Evolutionary conservation across 441 rosid species (phyloP).

Genomic region (Cnidoscolus chayamansa): DNA sequence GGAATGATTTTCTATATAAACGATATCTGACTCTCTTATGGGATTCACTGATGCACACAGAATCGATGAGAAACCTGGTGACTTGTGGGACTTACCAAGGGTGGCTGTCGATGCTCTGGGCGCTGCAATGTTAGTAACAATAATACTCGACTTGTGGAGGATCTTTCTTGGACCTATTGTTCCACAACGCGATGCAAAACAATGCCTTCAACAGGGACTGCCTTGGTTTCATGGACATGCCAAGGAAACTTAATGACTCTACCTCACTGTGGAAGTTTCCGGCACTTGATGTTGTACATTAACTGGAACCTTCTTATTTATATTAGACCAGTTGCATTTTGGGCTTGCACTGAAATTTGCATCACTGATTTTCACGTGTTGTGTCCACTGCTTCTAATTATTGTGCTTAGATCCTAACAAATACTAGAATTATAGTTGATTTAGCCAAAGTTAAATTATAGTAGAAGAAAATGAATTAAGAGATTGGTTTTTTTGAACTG

Average conservation of each 20-base stretch:
- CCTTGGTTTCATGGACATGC: slow-evolving; percentile 76
- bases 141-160: slow-evolving; percentile 94
- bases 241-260: slow-evolving; percentile 29
- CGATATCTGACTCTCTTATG: background rate
- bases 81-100: slow-evolving; percentile 72
- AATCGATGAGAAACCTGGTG: slow-evolving; percentile 85
- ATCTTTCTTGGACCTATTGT: slow-evolving; percentile 89
- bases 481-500: too few species aligned
- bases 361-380: background rate
- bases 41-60: slow-evolving; percentile 33
- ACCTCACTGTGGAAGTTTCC: background rate
- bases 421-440: too few species aligned
- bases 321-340: background rate
- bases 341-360: background rate
- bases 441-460: too few species aligned
- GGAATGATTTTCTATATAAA: background rate
- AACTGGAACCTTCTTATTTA: slow-evolving; percentile 11
- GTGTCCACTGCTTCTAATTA: too few species aligned
- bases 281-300: slow-evolving; percentile 17
- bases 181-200: slow-evolving; percentile 48
- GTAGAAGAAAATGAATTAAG: too few species aligned
- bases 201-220: slow-evolving; percentile 67
- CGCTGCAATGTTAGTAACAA: slow-evolving; percentile 95
- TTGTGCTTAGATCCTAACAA: too few species aligned
- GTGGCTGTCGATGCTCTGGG: slow-evolving; percentile 94